Evolutionary conservation across 2,329 filamentous ascomycete genomes (phyloP), one percentile per base, ranked within the genome.

Genomic region (Aplosporella prunicola): DNA sequence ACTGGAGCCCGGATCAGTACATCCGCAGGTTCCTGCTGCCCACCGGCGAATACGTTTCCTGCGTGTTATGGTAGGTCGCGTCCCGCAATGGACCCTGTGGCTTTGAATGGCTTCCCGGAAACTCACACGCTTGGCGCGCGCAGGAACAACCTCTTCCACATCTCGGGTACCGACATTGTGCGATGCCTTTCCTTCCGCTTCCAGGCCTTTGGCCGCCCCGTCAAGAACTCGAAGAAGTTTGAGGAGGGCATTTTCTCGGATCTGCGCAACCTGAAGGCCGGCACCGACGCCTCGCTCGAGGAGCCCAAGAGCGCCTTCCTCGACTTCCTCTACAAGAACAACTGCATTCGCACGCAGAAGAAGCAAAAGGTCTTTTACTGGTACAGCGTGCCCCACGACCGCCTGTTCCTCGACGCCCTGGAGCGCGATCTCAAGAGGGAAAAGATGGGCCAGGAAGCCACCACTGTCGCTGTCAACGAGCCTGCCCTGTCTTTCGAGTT

Each of bases 361-460:
- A 98, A 98, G 74, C 91, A 98, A 60, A 98, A 98, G 72, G 91
- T 98, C 48, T 98, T 98, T 58, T 98, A 96, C 69, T 98, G 91
- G 91, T 98, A 96, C 67, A 95, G 88, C 68, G 91, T 98, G 32
- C 91, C 91, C 1, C 91, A 98, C 61, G 91, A 98, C 64, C 79
- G 91, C 38, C 78, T 98, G 35, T 98, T 98, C 67, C 80, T 98
- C 50, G 91, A 98, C 67, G 91, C 91, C 25, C 71, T 98, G 51
- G 91, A 98, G 72, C 82, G 91, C 47, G 91, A 98, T 58, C 67
- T 98, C 57, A 98, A 98, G 78, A 79, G 91, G 56, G 91, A 98
- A 68, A 98, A 98, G 76, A 96, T 96, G 89, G 82, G 83, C 48
- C 91, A 98, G 66, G 91, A 98, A 66, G 86, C 91, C 40, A 98